Base-by-base conservation (phyloP, 495 filamentous ascomycete species). In the Neurospora tetrasperma region DNA sequence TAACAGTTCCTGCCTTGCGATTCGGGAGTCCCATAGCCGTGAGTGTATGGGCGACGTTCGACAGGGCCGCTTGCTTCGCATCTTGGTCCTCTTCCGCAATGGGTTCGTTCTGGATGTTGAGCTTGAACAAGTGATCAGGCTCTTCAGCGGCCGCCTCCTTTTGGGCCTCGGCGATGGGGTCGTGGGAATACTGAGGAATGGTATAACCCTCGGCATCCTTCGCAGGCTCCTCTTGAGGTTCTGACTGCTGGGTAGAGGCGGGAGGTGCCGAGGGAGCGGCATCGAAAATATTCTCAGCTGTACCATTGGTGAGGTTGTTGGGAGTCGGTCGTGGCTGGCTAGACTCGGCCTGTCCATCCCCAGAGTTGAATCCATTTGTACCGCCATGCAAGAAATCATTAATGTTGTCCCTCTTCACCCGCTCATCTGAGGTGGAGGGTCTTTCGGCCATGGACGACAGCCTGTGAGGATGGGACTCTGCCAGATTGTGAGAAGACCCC, bases 31-130 rank as follows among this genome's bases (percentile, higher is more conserved):
- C 86, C 86, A 84, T 80, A 74, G 80, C 80, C 1, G 82, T 82
- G 35, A 99, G 84, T 12, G 93, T 93, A 77, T 92, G 94, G n/a
- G 95, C 94, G 77, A 97, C 93, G 75, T 91, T 94, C 62, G 94
- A 92, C 78, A 98, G 85, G 2, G 96, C 96, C 59, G 92, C 91
- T 70, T 84, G 82, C 80, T 96, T 90, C 3, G 93, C 93, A 79
- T 97, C 93, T 71, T 86, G 89, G 75, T 95, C 93, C 79, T 98
- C 96, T 81, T 99, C 96, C 27, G 90, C 90, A 72, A 99, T 96
- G 2, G 97, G 95, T 73, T 96, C 92, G 75, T 93, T 94, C 74
- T 93, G 87, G 74, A 99, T 99, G 73, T 91, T 96, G 38, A 99
- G 84, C 79, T 96, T 98, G 82, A 97, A 92, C 72, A 91, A 86